A percentile compares a stretch with the other conserved stretches of the same genome.
These are phyloP conservation scores for Gymnopus androsaceus DNA, from an alignment of 1,284 basidiomycete genomes.

Conservation along the genomic window DNA sequence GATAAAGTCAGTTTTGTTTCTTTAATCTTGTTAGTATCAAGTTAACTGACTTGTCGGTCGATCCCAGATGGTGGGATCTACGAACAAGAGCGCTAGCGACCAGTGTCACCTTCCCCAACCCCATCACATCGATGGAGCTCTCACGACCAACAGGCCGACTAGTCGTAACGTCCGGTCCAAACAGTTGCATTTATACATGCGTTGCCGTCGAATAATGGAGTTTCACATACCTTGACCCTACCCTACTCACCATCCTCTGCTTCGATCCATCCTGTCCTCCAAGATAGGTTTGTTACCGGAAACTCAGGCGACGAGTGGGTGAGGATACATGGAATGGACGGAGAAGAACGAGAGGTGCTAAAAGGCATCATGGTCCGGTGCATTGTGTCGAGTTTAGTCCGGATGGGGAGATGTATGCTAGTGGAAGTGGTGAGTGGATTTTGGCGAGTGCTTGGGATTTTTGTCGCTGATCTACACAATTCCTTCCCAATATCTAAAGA, in stretches of 20 bases:
- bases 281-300: conserved; percentile 94
- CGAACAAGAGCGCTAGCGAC: conserved; percentile 75
- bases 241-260: conserved; percentile 88
- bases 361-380: conserved; percentile 99
- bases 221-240: conserved; percentile 69
- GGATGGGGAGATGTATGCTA: conserved; percentile 98
- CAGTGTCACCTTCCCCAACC: conserved; percentile 72
- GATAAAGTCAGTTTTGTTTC: conserved; percentile 64
- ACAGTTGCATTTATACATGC: conserved; percentile 87
- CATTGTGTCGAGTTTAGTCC: conserved; percentile 94
- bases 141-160: conserved; percentile 84
- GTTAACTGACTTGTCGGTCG: background rate
- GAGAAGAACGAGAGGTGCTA: conserved; percentile 86
- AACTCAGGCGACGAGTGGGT: conserved; percentile 94
- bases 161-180: conserved; percentile 88
- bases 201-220: conserved; percentile 49
- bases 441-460: too few relatives aligned
- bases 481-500: conserved; percentile 42
- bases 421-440: conserved; percentile 83
- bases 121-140: conserved; percentile 93
- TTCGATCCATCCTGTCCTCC: conserved; percentile 86
- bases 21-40: conserved; percentile 12
- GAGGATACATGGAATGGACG: conserved; percentile 87
- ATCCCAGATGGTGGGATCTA: conserved; percentile 92
- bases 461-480: conserved; percentile 15